Conservation (phyloP, 768 basidiomycete genomes). For the Podaxis sp. region DNA sequence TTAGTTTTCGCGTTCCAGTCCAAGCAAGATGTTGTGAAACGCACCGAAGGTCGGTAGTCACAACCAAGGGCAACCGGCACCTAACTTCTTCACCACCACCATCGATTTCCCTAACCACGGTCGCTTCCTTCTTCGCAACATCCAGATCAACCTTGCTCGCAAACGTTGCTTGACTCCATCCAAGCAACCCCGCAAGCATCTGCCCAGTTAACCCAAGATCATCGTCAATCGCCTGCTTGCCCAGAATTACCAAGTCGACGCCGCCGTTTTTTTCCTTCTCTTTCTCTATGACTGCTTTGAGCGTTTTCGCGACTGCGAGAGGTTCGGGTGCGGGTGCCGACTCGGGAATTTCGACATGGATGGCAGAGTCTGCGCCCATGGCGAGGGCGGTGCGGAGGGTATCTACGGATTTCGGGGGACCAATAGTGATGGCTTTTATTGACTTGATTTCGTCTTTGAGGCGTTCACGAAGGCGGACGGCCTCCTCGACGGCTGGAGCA, state of each 20-base stretch:
- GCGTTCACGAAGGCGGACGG: conserved; percentile 88
- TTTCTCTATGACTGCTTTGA: conserved; percentile 71
- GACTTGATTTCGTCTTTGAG: conserved; percentile 75
- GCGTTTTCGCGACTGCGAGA: conserved; percentile 84
- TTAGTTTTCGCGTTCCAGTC: not conserved
- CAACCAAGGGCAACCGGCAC: conserved; percentile 76
- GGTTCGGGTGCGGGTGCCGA: conserved; percentile 79
- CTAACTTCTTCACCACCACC: conserved; percentile 86
- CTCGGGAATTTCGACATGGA: conserved; percentile 88
- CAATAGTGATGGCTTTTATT: conserved; percentile 93
- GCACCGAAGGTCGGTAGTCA: conserved; percentile 92
- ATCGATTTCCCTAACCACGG: conserved; percentile 89
- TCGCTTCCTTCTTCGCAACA: conserved; percentile 56
- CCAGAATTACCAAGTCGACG: conserved; percentile 89
- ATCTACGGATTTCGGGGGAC: conserved; percentile 86
- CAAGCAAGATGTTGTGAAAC: conserved; percentile 24
- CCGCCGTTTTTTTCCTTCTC: conserved; percentile 46
- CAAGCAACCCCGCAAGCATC: conserved; percentile 92
- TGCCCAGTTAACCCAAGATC: conserved; percentile 95
- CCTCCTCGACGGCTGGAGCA: conserved; percentile 88
- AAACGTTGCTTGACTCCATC: conserved; percentile 94
- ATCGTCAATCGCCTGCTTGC: conserved; percentile 98
- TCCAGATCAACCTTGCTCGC: conserved; percentile 85
- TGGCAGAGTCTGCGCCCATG: conserved; percentile 93
- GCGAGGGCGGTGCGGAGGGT: conserved; percentile 95